A percentile compares a stretch with the other conserved stretches of the same genome.
Conservation (phyloP, 768 basidiomycete species). For the Mycena leptocephala region DNA sequence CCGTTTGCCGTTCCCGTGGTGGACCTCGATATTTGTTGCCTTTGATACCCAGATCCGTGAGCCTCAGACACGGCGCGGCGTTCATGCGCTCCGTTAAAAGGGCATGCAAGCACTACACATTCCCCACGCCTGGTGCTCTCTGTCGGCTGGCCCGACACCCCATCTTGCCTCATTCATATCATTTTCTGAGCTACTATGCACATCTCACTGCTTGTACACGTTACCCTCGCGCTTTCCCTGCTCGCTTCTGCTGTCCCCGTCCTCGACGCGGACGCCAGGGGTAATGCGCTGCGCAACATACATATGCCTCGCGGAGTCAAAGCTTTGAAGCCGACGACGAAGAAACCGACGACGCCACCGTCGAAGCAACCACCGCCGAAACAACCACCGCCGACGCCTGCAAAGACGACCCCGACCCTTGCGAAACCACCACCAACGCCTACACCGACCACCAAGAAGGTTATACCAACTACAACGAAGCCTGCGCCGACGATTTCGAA, state of each 20-base stretch:
- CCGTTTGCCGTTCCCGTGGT: not conserved
- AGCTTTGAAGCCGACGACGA: too few species aligned
- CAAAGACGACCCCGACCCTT: too few species aligned
- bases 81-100: not conserved
- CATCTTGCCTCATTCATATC: not conserved
- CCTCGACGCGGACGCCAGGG: not conserved
- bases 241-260: constrained; percentile 8
- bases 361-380: not conserved
- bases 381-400: too few species aligned
- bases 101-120: too few species aligned
- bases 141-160: constrained; percentile 24
- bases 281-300: not conserved
- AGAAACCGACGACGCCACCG: not conserved
- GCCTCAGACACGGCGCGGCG: not conserved
- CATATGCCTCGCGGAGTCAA: not conserved
- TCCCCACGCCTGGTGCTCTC: constrained; percentile 18
- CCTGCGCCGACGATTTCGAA: too few species aligned
- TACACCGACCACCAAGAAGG: too few species aligned
- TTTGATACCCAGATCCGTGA: not conserved
- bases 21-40: not conserved
- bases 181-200: not conserved
- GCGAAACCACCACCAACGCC: too few species aligned
- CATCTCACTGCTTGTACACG: not conserved
- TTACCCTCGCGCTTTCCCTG: constrained; percentile 7
- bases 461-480: too few species aligned